A percentile compares a stretch with the other conserved stretches of the same genome.
These are phyloP conservation scores for Lepiota brunneoincarnata DNA, from an alignment of 768 basidiomycete genomes.

Conservation along the genomic window DNA sequence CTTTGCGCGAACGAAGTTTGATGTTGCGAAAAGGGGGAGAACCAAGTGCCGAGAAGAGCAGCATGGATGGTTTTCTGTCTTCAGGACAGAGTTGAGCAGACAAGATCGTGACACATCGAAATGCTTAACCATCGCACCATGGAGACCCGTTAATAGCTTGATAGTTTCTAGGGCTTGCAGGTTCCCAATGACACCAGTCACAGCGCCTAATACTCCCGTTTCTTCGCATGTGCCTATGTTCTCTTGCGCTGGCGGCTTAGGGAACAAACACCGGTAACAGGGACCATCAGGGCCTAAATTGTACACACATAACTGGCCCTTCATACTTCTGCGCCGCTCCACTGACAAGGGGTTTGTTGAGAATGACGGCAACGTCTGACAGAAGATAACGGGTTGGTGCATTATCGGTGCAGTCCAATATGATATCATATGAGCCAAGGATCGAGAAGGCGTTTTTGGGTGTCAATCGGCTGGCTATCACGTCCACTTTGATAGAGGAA, in stretches of 20 bases:
- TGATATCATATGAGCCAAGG: slow-evolving; percentile 63
- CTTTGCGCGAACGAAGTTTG: slow-evolving; percentile 71
- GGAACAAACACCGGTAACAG: slow-evolving; percentile 94
- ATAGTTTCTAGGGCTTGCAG: slow-evolving; percentile 89
- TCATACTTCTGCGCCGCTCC: slow-evolving; percentile 90
- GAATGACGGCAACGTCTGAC: slow-evolving; percentile 76
- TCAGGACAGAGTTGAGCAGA: neutral
- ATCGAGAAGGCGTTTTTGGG: slow-evolving; percentile 63
- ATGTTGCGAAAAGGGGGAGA: slow-evolving; percentile 76
- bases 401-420: slow-evolving; percentile 96
- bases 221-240: slow-evolving; percentile 81
- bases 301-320: slow-evolving; percentile 77
- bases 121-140: slow-evolving; percentile 40
- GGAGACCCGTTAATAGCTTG: slow-evolving; percentile 68
- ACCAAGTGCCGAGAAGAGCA: slow-evolving; percentile 73
- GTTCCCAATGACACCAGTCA: slow-evolving; percentile 87
- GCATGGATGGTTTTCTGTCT: slow-evolving; percentile 64
- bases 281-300: slow-evolving; percentile 70
- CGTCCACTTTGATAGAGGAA: slow-evolving; percentile 58
- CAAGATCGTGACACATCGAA: neutral
- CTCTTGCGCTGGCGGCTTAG: slow-evolving; percentile 66
- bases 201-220: slow-evolving; percentile 82
- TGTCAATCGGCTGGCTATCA: slow-evolving; percentile 50
- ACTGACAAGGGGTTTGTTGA: slow-evolving; percentile 82
- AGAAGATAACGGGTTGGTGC: slow-evolving; percentile 89